Evolutionary conservation across 495 filamentous ascomycete species (phyloP).

Genomic region (Penicillium nucicola): DNA sequence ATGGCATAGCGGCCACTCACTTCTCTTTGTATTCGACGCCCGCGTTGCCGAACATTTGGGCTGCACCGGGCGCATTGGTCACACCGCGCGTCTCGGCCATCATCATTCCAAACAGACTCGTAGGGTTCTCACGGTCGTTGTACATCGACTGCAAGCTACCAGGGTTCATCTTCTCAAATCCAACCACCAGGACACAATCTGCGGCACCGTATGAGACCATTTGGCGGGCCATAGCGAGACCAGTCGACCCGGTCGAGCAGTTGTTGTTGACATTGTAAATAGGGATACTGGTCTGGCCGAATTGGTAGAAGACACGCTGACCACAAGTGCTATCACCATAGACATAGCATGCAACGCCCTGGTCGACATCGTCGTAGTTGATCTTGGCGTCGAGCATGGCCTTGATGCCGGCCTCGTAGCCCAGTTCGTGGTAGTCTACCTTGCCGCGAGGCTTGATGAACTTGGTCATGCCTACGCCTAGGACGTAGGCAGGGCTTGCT

Average conservation of each 20-base stretch:
- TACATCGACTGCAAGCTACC: constrained; percentile 80
- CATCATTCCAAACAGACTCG: constrained; percentile 66
- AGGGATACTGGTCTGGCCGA: constrained; percentile 93
- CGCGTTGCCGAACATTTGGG: constrained; percentile 95
- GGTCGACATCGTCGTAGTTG: constrained; percentile 94
- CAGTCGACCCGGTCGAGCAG: constrained; percentile 90
- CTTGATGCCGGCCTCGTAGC: constrained; percentile 93
- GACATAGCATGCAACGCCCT: constrained; percentile 95
- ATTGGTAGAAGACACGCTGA: constrained; percentile 98
- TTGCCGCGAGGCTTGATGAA: constrained; percentile 97
- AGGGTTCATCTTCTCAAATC: constrained; percentile 97
- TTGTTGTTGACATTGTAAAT: constrained; percentile 99
- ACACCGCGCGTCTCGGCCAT: constrained; percentile 79
- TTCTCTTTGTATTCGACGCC: constrained; percentile 95
- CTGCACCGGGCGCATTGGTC: constrained; percentile 77
- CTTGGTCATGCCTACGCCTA: constrained; percentile 97
- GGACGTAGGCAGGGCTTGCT: constrained; percentile 69
- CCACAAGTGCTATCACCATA: constrained; percentile 95
- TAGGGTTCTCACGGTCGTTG: constrained; percentile 76
- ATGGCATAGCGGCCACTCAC: constrained; percentile 37
- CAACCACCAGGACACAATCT: constrained; percentile 85
- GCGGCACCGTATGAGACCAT: constrained; percentile 76
- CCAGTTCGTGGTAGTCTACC: constrained; percentile 64
- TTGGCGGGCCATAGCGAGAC: constrained; percentile 77
- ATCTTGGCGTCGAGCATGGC: constrained; percentile 93